Conservation (phyloP, 345 rosid genomes). For the Rhizophora apiculata region DNA sequence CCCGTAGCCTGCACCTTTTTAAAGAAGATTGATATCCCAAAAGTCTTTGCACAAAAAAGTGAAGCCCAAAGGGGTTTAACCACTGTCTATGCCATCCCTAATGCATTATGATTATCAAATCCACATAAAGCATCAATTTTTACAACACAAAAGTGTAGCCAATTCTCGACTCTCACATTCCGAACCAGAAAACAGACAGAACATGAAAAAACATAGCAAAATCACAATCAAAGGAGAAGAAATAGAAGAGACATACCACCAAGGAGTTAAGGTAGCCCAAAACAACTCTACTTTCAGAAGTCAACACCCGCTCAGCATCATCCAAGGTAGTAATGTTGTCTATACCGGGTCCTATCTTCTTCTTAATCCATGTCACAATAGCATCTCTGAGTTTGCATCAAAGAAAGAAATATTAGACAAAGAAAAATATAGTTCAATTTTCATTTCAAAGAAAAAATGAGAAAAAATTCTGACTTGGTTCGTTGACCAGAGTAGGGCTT, state of each 20-base stretch:
- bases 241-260: slow-evolving; percentile 56
- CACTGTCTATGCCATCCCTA: too few relatives aligned
- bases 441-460: background rate
- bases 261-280: slow-evolving; percentile 84
- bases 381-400: slow-evolving; percentile 53
- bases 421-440: background rate
- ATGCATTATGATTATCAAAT: too few relatives aligned
- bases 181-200: background rate
- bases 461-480: slow-evolving; percentile 53
- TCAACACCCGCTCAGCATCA: slow-evolving; percentile 77
- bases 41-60: too few relatives aligned
- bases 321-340: slow-evolving; percentile 70
- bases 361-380: slow-evolving; percentile 90
- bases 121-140: too few relatives aligned
- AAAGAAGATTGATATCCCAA: too few relatives aligned
- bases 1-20: too few relatives aligned
- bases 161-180: too few relatives aligned
- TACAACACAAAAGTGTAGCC: too few relatives aligned
- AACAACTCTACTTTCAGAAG: slow-evolving; percentile 72
- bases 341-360: slow-evolving; percentile 89
- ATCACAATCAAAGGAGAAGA: background rate
- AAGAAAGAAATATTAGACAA: background rate
- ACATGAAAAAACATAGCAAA: background rate
- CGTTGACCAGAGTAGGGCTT: slow-evolving; percentile 79
- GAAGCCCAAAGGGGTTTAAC: too few relatives aligned